Evolutionary conservation across 371 early-diverging fungal genomes (phyloP).

Genomic region (Rhizopus sp.): DNA sequence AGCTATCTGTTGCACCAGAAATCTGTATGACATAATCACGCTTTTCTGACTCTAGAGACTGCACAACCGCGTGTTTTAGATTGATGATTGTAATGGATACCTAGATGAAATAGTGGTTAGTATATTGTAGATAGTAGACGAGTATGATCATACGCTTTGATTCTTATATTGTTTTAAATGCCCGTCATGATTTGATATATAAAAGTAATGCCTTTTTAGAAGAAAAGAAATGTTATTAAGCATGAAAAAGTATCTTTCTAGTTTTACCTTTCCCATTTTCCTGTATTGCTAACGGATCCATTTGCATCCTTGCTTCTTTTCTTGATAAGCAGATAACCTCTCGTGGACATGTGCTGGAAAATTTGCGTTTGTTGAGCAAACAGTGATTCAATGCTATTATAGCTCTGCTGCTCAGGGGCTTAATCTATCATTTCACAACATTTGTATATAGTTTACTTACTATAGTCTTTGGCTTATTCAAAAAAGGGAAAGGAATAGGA

Average conservation of each 20-base stretch:
- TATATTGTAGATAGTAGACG: background rate
- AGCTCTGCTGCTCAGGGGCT: slow-evolving; percentile 17
- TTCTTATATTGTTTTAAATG: slow-evolving; percentile 30
- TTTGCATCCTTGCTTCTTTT: slow-evolving; percentile 14
- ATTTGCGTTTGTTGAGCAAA: slow-evolving; percentile 16
- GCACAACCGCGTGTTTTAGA: slow-evolving; percentile 19
- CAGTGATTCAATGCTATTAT: slow-evolving; percentile 29
- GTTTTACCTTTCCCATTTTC: slow-evolving; percentile 31
- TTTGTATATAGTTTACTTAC: slow-evolving; percentile 15
- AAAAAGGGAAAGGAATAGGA: slow-evolving; percentile 24
- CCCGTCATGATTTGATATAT: slow-evolving; percentile 30
- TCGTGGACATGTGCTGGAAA: slow-evolving; percentile 12
- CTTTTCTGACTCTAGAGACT: slow-evolving; percentile 29
- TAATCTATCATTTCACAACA: background rate
- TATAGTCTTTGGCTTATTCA: slow-evolving; percentile 24
- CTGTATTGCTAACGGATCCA: slow-evolving; percentile 9
- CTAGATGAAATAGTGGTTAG: slow-evolving; percentile 4
- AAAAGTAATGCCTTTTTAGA: slow-evolving; percentile 23
- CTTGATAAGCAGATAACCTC: slow-evolving; percentile 29
- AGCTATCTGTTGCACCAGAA: background rate
- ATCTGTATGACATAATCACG: slow-evolving; percentile 32
- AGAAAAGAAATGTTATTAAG: background rate
- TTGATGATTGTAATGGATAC: slow-evolving; percentile 16
- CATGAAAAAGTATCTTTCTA: background rate
- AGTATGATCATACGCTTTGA: slow-evolving; percentile 8